These are phyloP conservation scores for Tilletia caries DNA, from an alignment of 1,284 basidiomycete genomes.

Conservation along the genomic window DNA sequence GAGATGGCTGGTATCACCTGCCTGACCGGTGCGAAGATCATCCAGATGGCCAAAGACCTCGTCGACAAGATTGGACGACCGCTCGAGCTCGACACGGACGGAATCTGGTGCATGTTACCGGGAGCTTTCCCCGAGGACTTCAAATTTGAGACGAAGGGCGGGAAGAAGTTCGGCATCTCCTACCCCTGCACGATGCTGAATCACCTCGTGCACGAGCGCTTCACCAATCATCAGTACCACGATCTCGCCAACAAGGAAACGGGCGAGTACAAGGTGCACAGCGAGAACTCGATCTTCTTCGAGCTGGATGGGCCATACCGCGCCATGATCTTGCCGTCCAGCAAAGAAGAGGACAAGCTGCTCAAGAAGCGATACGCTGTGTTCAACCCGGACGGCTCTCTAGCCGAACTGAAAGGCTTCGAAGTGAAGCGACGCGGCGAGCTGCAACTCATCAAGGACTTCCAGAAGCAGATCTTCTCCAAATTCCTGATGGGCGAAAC, in stretches of 20 bases:
- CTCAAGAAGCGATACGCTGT: conserved; percentile 99
- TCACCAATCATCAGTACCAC: conserved; percentile 98
- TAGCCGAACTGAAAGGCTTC: conserved; percentile 97
- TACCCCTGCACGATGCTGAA: conserved; percentile 99
- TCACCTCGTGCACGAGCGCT: conserved; percentile 89
- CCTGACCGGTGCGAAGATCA: conserved; percentile 96
- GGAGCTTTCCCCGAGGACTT: conserved; percentile 98
- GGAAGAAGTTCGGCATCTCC: conserved; percentile 86
- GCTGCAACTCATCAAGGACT: conserved; percentile 98
- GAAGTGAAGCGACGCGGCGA: conserved; percentile 98
- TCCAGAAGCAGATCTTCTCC: conserved; percentile 98
- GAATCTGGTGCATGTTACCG: conserved; percentile 99
- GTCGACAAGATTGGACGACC: conserved; percentile 97
- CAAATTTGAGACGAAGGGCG: conserved; percentile 82
- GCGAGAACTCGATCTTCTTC: conserved; percentile 99
- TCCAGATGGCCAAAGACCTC: conserved; percentile 93
- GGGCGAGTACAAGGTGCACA: conserved; percentile 79
- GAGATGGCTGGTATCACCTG: conserved; percentile 99
- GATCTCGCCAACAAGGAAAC: conserved; percentile 75
- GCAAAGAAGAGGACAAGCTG: conserved; percentile 98
- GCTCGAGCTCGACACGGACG: conserved; percentile 95
- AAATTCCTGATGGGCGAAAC: conserved; percentile 90
- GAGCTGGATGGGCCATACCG: conserved; percentile 97
- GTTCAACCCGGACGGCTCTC: conserved; percentile 95
- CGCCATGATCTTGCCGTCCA: conserved; percentile 98